These are phyloP conservation scores for Trifolium subterraneum DNA, from an alignment of 306 rosid genomes.

Conservation along the genomic window DNA sequence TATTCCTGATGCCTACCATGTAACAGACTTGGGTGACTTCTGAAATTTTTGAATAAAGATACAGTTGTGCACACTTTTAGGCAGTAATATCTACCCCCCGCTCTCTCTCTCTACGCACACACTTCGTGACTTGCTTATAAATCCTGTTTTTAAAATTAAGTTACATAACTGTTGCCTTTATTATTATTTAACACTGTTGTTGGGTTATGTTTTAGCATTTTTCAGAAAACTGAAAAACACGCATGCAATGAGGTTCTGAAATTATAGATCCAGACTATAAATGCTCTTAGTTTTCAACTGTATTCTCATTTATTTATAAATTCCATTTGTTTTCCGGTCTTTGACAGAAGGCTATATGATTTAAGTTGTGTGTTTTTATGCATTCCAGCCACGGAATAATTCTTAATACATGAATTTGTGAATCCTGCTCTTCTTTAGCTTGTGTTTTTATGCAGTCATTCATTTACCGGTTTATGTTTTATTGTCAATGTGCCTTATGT, in stretches of 20 bases:
- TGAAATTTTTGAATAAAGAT: not conserved
- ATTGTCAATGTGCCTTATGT: constrained; percentile 28
- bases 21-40: not conserved
- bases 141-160: not conserved
- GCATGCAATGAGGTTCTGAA: not conserved
- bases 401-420: not conserved
- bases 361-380: constrained; percentile 22
- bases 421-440: constrained; percentile 20
- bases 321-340: not conserved
- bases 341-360: not conserved
- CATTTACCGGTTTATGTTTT: constrained; percentile 3
- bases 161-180: not conserved
- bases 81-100: not conserved
- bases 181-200: not conserved
- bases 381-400: constrained; percentile 22
- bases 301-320: not conserved
- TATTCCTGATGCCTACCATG: not conserved
- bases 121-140: not conserved
- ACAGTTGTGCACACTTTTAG: not conserved
- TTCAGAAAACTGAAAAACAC: not conserved
- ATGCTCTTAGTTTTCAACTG: constrained; percentile 16
- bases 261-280: not conserved
- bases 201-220: constrained; percentile 15
- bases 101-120: not conserved
- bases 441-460: constrained; percentile 26